Evolutionary conservation across 345 rosid genomes (phyloP), one percentile per base, ranked within the genome.

Genomic region (Lepidium sativum): DNA sequence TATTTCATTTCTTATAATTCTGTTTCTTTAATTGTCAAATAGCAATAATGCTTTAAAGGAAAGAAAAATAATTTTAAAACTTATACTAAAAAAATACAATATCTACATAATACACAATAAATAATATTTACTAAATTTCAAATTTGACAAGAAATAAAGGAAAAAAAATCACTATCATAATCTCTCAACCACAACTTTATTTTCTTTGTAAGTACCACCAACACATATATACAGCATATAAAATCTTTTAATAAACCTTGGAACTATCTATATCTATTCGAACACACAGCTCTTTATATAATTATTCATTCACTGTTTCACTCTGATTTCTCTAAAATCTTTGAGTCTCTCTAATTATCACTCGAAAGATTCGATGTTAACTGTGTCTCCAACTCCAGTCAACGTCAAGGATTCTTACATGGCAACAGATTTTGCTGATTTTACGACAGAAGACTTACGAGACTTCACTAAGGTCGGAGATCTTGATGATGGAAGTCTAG

Each of bases 341-440:
- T 20, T 39, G 45, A 59, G 48, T 47, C 63, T 50, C 35, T 29
- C 8, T 13, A 12, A 15, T 57, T 42, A 45, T 56, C 29, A 9
- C 8, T 25, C 2, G 47, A 31, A 42, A 29, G 77, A 21, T 69
- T 76, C 81, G 54, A 87, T 94, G 99, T 83, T 90, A 41, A 91
- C 96, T 55, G 84, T 83, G 63, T 78, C 97, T 25, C 75, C 83
- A 54, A 59, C 96, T 40, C 76, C 86, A 31, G 63, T 83, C 39
- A 55, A 78, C 77, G 70, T 42, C 63, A 35, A 20, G 11, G 77
- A 80, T 54, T 81, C 72, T 55, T 82, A 65, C 39, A 69, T 54
- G 67, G 73, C 81, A 54, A 80, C 80, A 53, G 80, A 78, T 63
- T 74, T 68, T 53, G 81, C 78, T 72, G 81, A 72, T 55, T 65